Conservation (phyloP, 2,329 filamentous ascomycete genomes). For the Talaromyces sp. region DNA sequence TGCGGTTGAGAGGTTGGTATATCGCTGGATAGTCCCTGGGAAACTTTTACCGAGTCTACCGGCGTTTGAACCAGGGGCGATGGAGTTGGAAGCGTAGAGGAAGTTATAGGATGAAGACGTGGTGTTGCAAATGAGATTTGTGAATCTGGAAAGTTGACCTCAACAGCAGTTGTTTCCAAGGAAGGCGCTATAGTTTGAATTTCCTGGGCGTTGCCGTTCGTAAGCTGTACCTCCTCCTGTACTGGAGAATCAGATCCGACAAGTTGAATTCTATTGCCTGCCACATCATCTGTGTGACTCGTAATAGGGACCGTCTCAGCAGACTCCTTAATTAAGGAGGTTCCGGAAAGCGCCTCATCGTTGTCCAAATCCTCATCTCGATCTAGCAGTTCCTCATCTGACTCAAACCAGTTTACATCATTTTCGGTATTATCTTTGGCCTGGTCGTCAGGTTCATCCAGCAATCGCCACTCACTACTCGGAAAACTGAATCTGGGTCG, state of each 20-base stretch:
- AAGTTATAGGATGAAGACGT: conserved; percentile 37
- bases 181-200: background rate
- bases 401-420: conserved; percentile 13
- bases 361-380: conserved; percentile 1
- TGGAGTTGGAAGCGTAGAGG: conserved; percentile 39
- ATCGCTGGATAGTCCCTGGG: background rate
- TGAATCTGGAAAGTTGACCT: conserved; percentile 10
- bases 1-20: background rate
- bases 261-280: background rate
- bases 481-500: conserved; percentile 65
- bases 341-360: background rate
- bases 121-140: conserved; percentile 34
- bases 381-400: conserved; percentile 16
- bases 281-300: background rate
- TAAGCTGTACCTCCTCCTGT: background rate
- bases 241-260: background rate
- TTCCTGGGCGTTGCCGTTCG: background rate
- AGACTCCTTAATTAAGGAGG: background rate
- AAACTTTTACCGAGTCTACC: conserved; percentile 17
- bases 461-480: conserved; percentile 70
- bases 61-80: conserved; percentile 36
- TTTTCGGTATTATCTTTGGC: conserved; percentile 6
- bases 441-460: conserved; percentile 56
- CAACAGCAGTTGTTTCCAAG: background rate
- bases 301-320: background rate